Conservation (phyloP, 148 eudicot genomes). For the Heliosperma pusillum region DNA sequence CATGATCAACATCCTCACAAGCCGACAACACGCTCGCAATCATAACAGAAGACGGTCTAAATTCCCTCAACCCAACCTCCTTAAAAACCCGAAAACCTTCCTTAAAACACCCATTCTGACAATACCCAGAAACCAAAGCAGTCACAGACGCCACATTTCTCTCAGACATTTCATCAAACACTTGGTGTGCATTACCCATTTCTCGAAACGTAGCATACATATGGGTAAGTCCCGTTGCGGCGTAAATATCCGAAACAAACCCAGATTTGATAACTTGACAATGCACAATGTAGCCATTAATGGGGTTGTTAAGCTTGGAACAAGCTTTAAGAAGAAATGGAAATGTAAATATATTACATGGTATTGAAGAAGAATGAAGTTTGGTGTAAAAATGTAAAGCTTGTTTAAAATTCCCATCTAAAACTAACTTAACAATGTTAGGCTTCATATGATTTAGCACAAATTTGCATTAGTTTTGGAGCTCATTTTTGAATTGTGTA, state of each 20-base stretch:
- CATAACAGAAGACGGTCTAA: conserved; percentile 55
- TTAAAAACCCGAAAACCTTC: conserved; percentile 48
- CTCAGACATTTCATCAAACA: conserved; percentile 50
- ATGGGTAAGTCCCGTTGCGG: conserved; percentile 50
- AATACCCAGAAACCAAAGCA: conserved; percentile 36
- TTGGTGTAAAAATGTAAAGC: conserved; percentile 39
- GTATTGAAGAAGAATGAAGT: conserved; percentile 36
- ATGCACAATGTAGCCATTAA: conserved; percentile 61
- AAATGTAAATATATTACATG: conserved; percentile 48
- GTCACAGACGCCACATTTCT: conserved; percentile 37
- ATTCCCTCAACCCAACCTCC: conserved; percentile 32
- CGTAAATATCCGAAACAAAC: conserved; percentile 33
- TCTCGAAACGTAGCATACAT: conserved; percentile 47
- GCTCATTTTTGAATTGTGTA: background rate
- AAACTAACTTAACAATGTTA: conserved; percentile 37
- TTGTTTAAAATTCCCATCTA: conserved; percentile 42
- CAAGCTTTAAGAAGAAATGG: conserved; percentile 74
- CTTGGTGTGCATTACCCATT: conserved; percentile 36
- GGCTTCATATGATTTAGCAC: conserved; percentile 14
- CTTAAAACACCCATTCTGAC: conserved; percentile 41
- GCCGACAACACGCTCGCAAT: conserved; percentile 57
- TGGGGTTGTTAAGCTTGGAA: conserved; percentile 34
- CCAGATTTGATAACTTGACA: conserved; percentile 64
- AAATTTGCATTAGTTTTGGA: background rate
- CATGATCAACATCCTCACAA: conserved; percentile 45